Evolutionary conservation across 176 grass and related monocot genomes (phyloP), one percentile per base, ranked within the genome.

Genomic region (Ampelocalamus luodianensis): DNA sequence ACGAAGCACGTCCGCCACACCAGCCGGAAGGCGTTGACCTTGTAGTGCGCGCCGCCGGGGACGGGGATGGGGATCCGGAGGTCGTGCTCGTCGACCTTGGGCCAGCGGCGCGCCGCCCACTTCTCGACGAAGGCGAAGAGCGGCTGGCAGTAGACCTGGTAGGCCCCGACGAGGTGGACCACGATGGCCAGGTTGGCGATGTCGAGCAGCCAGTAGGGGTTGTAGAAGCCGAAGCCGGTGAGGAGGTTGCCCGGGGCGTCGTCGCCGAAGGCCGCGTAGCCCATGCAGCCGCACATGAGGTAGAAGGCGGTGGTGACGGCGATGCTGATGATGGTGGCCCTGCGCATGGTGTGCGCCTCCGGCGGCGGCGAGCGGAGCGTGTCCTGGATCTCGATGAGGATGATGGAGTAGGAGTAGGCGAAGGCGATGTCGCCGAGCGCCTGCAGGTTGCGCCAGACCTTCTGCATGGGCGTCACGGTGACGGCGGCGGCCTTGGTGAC

Each of bases 381-480:
- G 58, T 93, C 91, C 91, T 90, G 91, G 64, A 93, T 90, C 68
- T 93, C 91, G 32, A 93, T 93, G 17, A 93, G 87, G 64, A 93
- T 90, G 7, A 93, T 79, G 38, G 91, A 93, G 76, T 85, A 90
- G 22, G 91, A 90, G 81, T 93, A 93, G 26, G 91, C 91, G 65
- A 93, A 93, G 36, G 87, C 91, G 84, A 93, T 93, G 62, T 93
- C 85, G 13, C 91, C 91, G 12, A 93, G 81, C 29, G 87, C 91
- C 58, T 88, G 81, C 15, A 92, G 74, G 43, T 84, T 89, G 24
- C 91, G 79, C 91, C 91, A 92, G 16, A 92, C 26, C 74, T 89
- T 92, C 74, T 92, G 60, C 46, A 24, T 84, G 15, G 15, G 18
- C 2, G 87, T 92, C 1, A 92, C 87, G 1, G 32, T 34, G 32